Conservation (phyloP, 2,329 filamentous ascomycete species). For the Neodidymelliopsis sp. region DNA sequence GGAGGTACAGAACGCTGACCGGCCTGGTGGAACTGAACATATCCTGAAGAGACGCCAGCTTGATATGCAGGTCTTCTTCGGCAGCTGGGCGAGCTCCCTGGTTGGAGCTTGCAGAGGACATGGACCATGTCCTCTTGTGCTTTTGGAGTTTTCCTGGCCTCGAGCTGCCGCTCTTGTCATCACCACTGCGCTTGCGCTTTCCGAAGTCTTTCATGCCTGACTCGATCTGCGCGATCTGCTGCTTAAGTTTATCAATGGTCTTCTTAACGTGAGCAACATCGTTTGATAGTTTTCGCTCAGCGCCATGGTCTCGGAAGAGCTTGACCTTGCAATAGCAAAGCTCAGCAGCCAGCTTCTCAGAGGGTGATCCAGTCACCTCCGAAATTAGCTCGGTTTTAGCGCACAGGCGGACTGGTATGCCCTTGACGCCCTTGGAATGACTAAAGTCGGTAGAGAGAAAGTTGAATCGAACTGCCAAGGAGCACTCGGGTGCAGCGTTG, state of each 20-base stretch:
- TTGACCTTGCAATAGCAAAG: constrained; percentile 97
- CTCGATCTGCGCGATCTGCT: constrained; percentile 82
- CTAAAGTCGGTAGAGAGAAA: constrained; percentile 98
- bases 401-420: constrained; percentile 91
- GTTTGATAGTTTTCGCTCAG: constrained; percentile 92
- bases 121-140: constrained; percentile 94
- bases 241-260: constrained; percentile 93
- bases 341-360: constrained; percentile 63
- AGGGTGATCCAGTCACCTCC: constrained; percentile 56
- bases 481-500: constrained; percentile 76
- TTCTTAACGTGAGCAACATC: constrained; percentile 96
- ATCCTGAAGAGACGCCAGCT: constrained; percentile 79
- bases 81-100: constrained; percentile 53
- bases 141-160: constrained; percentile 83
- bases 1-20: constrained; percentile 78
- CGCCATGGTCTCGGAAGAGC: constrained; percentile 93
- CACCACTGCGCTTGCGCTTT: constrained; percentile 67
- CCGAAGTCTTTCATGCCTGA: constrained; percentile 66
- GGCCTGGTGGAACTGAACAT: constrained; percentile 88
- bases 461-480: constrained; percentile 93
- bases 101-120: constrained; percentile 71
- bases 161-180: constrained; percentile 52
- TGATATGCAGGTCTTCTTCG: constrained; percentile 78
- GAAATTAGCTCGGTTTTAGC: constrained; percentile 81
- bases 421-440: constrained; percentile 98